Evolutionary conservation across 257 asterid species (phyloP).

Genomic region (Ehretia macrophylla): DNA sequence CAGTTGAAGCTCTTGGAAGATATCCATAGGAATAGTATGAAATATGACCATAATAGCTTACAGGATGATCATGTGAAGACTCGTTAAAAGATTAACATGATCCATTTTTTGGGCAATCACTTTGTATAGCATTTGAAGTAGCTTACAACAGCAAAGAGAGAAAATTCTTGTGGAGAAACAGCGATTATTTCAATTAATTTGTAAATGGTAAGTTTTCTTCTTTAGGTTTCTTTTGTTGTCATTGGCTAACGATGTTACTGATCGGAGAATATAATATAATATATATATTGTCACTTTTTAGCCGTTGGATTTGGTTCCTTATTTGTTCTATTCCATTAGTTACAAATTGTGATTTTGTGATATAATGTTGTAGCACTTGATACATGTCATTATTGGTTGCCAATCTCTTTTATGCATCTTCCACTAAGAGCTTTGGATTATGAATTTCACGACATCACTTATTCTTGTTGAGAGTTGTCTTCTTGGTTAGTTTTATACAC

Average conservation of each 20-base stretch:
- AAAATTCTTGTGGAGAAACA: background rate
- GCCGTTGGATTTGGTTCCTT: background rate
- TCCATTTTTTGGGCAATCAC: slow-evolving; percentile 1
- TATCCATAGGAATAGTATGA: background rate
- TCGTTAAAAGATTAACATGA: no score
- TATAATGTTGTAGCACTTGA: background rate
- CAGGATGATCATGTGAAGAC: slow-evolving; percentile 9
- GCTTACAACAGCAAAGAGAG: slow-evolving; percentile 1
- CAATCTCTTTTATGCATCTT: no score
- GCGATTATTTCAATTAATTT: slow-evolving; percentile 15
- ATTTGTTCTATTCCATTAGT: background rate
- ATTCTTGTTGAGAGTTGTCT: no score
- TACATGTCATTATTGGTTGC: no score
- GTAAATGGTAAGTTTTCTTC: slow-evolving; percentile 20
- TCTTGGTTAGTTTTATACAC: no score
- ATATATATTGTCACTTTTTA: background rate
- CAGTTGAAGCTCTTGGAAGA: background rate
- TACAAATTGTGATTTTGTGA: background rate
- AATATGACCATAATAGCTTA: slow-evolving; percentile 3
- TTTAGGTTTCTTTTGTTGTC: background rate
- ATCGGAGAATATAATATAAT: background rate
- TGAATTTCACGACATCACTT: no score
- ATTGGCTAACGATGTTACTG: background rate
- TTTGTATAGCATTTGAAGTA: slow-evolving; percentile 16
- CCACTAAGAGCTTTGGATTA: no score